Base-by-base conservation (phyloP, 176 grass and related monocot species). In the Aegilops bicornis region DNA sequence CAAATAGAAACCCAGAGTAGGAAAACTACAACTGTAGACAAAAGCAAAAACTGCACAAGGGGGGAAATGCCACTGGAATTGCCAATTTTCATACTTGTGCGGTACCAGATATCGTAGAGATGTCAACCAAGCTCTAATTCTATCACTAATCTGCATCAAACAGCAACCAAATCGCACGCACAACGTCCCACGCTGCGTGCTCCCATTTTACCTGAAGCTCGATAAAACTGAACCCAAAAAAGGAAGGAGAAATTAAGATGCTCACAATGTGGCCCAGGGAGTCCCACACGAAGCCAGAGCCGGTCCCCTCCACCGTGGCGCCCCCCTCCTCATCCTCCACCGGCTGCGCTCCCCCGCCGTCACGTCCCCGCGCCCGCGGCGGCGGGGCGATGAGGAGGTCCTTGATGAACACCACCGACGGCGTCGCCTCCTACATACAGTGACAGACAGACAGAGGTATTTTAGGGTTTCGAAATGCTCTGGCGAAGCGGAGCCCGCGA, bases 321-420 rank as follows among this genome's bases (percentile, higher is more conserved):
- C 78, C 86, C 7, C 2, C 68, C 68, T 72, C 72, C 67, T 91
- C 84, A 16, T 86, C 88, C 2, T 75, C 82, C 7, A 48, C 40
- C 31, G 85, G 9, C 42, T 66, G 17, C 76, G 37, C 65, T 10
- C 20, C 12, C 3, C 11, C 11, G 16, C 25, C 78, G 39, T 52
- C 27, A 20, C 64, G 63, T 1, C 73, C 66, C 66, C 83, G 80
- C 45, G 29, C 2, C 14, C 59, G 13, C 50, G 48, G 48, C 48
- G 48, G 85, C 29, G 72, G 17, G 10, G 86, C 12, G 66, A 88
- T 61, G 23, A 88, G 48, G 31, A 94, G 83, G 80, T 92, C 92
- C 84, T 97, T 94, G 86, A 97, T 97, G 88, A 97, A 97, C 79
- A 94, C 95, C 80, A 97, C 95, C 75, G 95, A 97, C 64, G 92